These are phyloP conservation scores for Dispira parvispora DNA, from an alignment of 192 early-diverging fungal species.

Conservation along the genomic window DNA sequence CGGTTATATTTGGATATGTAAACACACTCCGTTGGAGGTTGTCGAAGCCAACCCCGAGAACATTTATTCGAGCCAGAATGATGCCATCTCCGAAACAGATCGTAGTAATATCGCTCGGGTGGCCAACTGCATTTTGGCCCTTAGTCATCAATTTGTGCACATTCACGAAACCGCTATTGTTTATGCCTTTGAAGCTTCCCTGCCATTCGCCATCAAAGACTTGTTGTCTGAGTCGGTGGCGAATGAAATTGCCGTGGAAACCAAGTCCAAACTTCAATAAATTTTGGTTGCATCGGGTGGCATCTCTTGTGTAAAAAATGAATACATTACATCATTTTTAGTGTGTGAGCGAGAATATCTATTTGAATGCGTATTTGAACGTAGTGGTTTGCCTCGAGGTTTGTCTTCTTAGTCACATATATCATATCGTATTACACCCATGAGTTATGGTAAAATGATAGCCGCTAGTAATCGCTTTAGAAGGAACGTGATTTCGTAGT, in stretches of 20 bases:
- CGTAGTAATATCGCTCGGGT: conserved; percentile 79
- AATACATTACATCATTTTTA: too few species aligned
- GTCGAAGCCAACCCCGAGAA: conserved; percentile 64
- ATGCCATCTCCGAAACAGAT: conserved; percentile 52
- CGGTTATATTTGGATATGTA: conserved; percentile 92
- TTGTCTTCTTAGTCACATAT: too few species aligned
- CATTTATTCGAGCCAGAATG: conserved; percentile 80
- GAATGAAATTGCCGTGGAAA: conserved; percentile 24
- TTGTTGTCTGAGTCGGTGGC: conserved; percentile 32
- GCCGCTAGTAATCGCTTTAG: too few species aligned
- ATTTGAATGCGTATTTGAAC: too few species aligned
- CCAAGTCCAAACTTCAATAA: neutral
- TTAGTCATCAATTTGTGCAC: conserved; percentile 58
- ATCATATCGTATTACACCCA: too few species aligned
- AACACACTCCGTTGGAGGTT: conserved; percentile 38
- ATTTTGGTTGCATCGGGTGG: too few species aligned
- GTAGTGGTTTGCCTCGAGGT: too few species aligned
- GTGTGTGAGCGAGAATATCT: too few species aligned
- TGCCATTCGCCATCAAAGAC: conserved; percentile 42
- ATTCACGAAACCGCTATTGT: conserved; percentile 84
- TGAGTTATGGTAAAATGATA: too few species aligned
- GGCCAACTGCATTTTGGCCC: conserved; percentile 66
- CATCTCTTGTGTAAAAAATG: too few species aligned
- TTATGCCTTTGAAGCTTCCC: conserved; percentile 78
- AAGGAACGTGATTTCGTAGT: too few species aligned